Conservation (phyloP, 352 stramenopile genomes). For the Bremia lactucae region DNA sequence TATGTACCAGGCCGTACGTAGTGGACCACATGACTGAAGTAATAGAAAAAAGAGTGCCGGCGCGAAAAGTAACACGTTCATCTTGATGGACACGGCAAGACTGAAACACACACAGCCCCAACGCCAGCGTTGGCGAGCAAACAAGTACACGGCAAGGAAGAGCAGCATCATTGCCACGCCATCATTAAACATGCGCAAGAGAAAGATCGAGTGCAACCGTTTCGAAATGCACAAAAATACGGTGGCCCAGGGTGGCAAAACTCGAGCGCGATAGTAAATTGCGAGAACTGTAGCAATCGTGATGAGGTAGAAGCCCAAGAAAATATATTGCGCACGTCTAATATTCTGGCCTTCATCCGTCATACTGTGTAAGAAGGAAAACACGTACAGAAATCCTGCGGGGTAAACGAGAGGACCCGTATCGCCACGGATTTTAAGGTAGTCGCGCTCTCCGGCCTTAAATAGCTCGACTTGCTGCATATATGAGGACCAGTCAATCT, state of each 20-base stretch:
- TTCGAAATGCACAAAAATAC: conserved; percentile 90
- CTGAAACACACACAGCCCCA: conserved; percentile 91
- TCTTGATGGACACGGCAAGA: conserved; percentile 96
- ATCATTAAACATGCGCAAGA: conserved; percentile 99
- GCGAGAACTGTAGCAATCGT: conserved; percentile 82
- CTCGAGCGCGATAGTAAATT: conserved; percentile 77
- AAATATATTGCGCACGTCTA: conserved; percentile 88
- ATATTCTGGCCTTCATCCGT: conserved; percentile 83
- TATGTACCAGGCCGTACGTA: conserved; percentile 78
- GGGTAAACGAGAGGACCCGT: conserved; percentile 98
- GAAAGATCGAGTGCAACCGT: conserved; percentile 96
- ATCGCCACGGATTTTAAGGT: conserved; percentile 90
- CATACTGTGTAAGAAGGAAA: conserved; percentile 87
- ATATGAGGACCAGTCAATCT: conserved; percentile 99
- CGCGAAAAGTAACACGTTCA: conserved; percentile 98
- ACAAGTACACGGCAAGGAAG: conserved; percentile 88
- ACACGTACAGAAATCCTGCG: conserved; percentile 96
- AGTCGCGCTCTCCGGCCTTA: conserved; percentile 91
- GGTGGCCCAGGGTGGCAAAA: conserved; percentile 80
- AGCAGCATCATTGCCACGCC: conserved; percentile 92
- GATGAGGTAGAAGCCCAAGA: conserved; percentile 91
- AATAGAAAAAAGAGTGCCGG: conserved; percentile 93
- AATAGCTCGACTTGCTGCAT: conserved; percentile 96
- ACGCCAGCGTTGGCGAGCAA: conserved; percentile 72
- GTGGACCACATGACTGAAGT: conserved; percentile 82